Evolutionary conservation across 2,329 filamentous ascomycete genomes (phyloP), one percentile per base, ranked within the genome.

Genomic region (Talaromyces sp.): DNA sequence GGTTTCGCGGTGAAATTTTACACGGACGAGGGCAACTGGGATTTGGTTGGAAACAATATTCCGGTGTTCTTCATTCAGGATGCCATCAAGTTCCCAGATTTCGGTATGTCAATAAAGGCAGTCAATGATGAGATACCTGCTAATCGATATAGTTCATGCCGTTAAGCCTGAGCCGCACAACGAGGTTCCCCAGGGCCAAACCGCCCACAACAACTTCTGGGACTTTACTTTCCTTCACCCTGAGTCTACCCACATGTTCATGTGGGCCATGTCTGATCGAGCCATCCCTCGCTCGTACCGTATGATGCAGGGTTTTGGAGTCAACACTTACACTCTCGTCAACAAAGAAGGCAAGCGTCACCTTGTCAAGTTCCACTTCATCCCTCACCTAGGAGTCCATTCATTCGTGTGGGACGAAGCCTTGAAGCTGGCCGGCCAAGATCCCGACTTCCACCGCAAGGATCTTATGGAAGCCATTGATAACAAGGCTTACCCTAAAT

Each of bases 271-370:
- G 88, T 90, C 86, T 9, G 91, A 93, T 73, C 84, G 90, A 33
- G 83, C 83, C 0, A 92, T 92, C 64, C 90, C 90, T 1, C 85
- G 89, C 2, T 91, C 89, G 0, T 93, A 84, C 77, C 87, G 91
- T 27, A 93, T 93, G 90, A 93, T 94, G 89, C 90, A 94, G 69
- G 91, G 91, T 0, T 94, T 93, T 65, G 90, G 91, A 62, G 91
- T 94, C 70, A 93, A 94, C 76, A 93, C 91, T 0, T 94, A 83
- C 71, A 90, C 86, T 0, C 82, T 93, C 2, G 81, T 83, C 67
- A 92, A 92, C 66, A 84, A 83, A 27, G 83, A 89, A 68, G 90
- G 89, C 24, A 85, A 90, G 73, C 84, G 88, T 1, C 82, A 85
- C 64, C 92, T 93, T 69, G 89, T 91, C 75, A 94, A 94, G 77